Evolutionary conservation across 2,329 filamentous ascomycete species (phyloP), one percentile per base, ranked within the genome.

Genomic region (Cladosporium cucumerinum): DNA sequence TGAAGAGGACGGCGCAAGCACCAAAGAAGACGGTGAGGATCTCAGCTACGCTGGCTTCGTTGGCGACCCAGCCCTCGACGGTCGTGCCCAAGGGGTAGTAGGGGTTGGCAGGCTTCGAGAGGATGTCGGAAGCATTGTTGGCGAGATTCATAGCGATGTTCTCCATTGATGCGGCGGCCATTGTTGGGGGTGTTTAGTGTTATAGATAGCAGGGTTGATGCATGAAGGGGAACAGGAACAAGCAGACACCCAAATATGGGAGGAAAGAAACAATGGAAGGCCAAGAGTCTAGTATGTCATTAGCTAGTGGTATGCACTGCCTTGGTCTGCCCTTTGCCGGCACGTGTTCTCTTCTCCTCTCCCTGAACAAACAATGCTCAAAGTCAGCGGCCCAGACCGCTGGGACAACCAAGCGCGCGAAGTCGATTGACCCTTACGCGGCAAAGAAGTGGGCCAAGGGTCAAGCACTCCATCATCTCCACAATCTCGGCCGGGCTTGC

Each of bases 11-110:
- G 0, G 79, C 76, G 71, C 85, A 87, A 25, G 84, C 84, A 5
- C 79, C 78, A 12, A 82, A 81, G 71, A 93, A 92, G 63, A 82
- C 80, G 43, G 77, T 75, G 12, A 92, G 81, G 7, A 93, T 82
- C 5, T 82, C 78, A 0, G 83, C 73, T 5, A 89, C 83, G 55
- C 83, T 80, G 72, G 84, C 82, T 66, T 87, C 84, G 74, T 93
- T 93, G 70, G 87, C 84, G 51, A 86, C 78, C 76, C 90, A 93
- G 66, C 82, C 84, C 2, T 82, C 77, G 65, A 94, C 85, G 21
- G 81, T 78, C 43, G 86, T 83, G 61, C 86, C 84, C 25, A 87
- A 73, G 5, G 91, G 91, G 72, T 89, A 92, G 79, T 91, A 93
- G 0, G 89, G 89, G 74, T 93, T 57, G 21, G 63, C 55, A 14